phyloP scores from a whole-genome alignment of 305 asterid species.

The Fraxinus sp. region DNA sequence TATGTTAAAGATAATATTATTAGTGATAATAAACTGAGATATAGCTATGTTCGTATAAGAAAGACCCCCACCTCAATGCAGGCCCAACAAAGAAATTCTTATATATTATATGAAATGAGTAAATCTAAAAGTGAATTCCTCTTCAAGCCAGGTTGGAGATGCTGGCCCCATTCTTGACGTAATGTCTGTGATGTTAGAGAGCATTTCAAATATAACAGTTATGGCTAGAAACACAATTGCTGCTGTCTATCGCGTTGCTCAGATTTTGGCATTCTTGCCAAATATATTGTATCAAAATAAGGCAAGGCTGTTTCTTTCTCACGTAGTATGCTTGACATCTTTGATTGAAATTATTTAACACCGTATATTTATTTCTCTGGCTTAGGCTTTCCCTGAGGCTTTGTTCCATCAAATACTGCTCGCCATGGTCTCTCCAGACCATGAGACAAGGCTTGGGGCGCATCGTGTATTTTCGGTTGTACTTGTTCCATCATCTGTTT shows the following conservation, averaged over 20 bases:
- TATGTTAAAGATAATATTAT: background rate
- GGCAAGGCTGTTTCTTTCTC: slow-evolving; percentile 44
- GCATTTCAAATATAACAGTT: slow-evolving; percentile 68
- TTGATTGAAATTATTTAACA: slow-evolving; percentile 11
- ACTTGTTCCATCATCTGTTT: slow-evolving; percentile 76
- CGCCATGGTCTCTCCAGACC: slow-evolving; percentile 74
- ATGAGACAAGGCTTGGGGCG: slow-evolving; percentile 75
- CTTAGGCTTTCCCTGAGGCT: slow-evolving; percentile 82
- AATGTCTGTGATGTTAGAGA: slow-evolving; percentile 95
- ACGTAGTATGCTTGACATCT: slow-evolving; percentile 10
- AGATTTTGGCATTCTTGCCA: slow-evolving; percentile 78
- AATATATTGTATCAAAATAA: slow-evolving; percentile 68
- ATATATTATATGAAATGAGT: slow-evolving; percentile 18
- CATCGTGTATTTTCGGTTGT: slow-evolving; percentile 78
- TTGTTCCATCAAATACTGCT: slow-evolving; percentile 71
- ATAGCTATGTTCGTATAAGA: background rate
- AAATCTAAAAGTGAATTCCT: slow-evolving; percentile 23
- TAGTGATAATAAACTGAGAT: slow-evolving; percentile 4
- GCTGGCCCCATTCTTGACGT: slow-evolving; percentile 92
- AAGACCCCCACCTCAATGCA: background rate
- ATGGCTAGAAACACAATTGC: slow-evolving; percentile 84
- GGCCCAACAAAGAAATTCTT: background rate
- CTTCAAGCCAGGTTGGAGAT: slow-evolving; percentile 77
- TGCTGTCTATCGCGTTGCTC: slow-evolving; percentile 79
- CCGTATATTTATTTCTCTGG: slow-evolving; percentile 15